Evolutionary conservation across 768 basidiomycete genomes (phyloP).

Genomic region (Piloderma croceum): DNA sequence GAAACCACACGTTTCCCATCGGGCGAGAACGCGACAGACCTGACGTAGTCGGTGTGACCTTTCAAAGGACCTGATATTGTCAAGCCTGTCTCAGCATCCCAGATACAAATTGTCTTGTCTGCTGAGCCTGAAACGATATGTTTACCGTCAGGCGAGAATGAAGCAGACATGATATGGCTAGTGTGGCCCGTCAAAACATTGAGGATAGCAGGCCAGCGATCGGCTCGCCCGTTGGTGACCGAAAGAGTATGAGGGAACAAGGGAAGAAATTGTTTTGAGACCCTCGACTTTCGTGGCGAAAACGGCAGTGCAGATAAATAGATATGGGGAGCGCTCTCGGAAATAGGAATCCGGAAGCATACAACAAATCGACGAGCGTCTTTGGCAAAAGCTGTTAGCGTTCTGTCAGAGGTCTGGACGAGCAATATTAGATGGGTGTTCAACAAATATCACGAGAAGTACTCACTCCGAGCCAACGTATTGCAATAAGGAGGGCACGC

Average conservation of each 20-base stretch:
- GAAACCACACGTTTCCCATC: conserved; percentile 4
- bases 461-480: conserved; percentile 6
- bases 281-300: conserved; percentile 11
- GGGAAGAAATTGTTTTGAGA: conserved; percentile 11
- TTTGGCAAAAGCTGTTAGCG: conserved; percentile 9
- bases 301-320: conserved; percentile 24
- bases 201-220: conserved; percentile 20
- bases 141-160: no score
- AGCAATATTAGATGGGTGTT: no score
- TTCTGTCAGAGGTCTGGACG: no score
- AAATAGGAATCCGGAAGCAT: conserved; percentile 5
- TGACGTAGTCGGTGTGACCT: background rate
- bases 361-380: conserved; percentile 6
- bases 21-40: background rate
- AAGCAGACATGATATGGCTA: no score
- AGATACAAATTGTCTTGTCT: no score
- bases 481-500: conserved; percentile 1
- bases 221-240: conserved; percentile 7
- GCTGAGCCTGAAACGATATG: no score
- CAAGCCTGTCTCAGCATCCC: no score
- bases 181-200: no score
- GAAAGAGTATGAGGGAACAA: conserved; percentile 10
- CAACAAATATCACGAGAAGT: no score
- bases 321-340: no score
- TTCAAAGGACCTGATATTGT: no score